Evolutionary conservation across 176 grass and related monocot species (phyloP).

Genomic region (Eremochloa ophiuroides): DNA sequence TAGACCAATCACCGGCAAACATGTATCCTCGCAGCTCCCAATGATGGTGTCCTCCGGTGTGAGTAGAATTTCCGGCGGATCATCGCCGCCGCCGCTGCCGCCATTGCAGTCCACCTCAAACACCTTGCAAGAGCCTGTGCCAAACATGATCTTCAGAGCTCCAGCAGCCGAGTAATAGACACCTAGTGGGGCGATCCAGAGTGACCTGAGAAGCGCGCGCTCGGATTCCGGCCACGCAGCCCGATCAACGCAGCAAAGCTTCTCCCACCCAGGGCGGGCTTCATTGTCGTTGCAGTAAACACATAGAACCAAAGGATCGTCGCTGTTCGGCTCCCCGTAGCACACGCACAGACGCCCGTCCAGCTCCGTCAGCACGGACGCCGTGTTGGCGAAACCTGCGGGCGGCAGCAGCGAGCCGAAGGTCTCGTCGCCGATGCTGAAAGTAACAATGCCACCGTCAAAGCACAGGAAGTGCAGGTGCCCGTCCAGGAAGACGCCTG

Average conservation of each 20-base stretch:
- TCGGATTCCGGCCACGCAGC: background rate
- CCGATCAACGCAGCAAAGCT: background rate
- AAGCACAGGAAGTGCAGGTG: background rate
- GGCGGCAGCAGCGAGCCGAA: constrained; percentile 10
- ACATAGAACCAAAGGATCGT: background rate
- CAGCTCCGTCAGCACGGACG: background rate
- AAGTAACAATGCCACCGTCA: constrained; percentile 2
- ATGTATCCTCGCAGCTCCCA: background rate
- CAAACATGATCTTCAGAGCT: constrained; percentile 15
- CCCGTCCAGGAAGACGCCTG: constrained; percentile 7
- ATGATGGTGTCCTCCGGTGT: background rate
- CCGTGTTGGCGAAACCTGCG: background rate
- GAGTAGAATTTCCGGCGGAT: background rate
- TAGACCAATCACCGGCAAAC: background rate
- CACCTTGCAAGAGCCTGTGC: constrained; percentile 23
- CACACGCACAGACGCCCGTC: constrained; percentile 8
- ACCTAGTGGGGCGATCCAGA: background rate
- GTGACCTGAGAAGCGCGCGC: background rate
- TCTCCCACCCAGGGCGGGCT: constrained; percentile 15
- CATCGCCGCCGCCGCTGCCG: background rate
- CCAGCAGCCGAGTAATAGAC: background rate
- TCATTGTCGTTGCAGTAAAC: background rate
- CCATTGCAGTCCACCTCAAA: background rate
- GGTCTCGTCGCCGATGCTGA: background rate
- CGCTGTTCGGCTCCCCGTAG: background rate